Evolutionary conservation across 2,329 filamentous ascomycete species (phyloP), one percentile per base, ranked within the genome.

Genomic region (Zymoseptoria brevis): DNA sequence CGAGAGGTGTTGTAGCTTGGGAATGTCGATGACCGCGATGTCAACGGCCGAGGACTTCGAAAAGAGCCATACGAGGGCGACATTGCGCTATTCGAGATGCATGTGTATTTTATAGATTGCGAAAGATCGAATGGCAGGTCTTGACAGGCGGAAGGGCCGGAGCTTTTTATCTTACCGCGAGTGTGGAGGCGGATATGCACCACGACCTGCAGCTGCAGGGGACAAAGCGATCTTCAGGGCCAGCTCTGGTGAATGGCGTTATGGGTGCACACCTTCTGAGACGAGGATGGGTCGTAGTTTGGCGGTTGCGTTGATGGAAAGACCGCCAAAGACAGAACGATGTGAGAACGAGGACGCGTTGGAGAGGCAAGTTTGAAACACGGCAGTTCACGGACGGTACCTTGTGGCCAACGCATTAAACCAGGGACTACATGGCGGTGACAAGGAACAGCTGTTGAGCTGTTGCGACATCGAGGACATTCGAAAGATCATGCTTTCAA

Each of bases 1-100:
- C 77, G 75, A 45, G 73, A 71, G 16, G 74, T 73, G 62, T 79
- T 71, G 54, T 77, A 77, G 49, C 77, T 71, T 1, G 77, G 77
- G 62, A 77, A 78, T 2, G 76, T 79, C 16, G 76, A 63, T 22
- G 62, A 45, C 35, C 35, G 35, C 35, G 35, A 45, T 6, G 2
- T 45, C 13, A 16, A 45, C 16, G 35, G 35, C 35, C 35, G 35
- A 13, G 35, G 16, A 45, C 13, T 45, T 4, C 35, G 35, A n/a
- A 45, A 13, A 45, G 35, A 13, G 35, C 35, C 35, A 16, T 45
- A 45, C 13, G 35, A 45, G 35, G 35, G 35, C 13, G 16, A n/a
- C 35, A 45, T 45, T 45, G 35, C 35, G 13, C 35, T 45, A 6
- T 16, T n/a, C 35, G 35, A 45, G 35, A 1, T 45, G 16, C 6